Evolutionary conservation across 257 asterid genomes (phyloP).

Genomic region (Fraxinus quadrangulata): DNA sequence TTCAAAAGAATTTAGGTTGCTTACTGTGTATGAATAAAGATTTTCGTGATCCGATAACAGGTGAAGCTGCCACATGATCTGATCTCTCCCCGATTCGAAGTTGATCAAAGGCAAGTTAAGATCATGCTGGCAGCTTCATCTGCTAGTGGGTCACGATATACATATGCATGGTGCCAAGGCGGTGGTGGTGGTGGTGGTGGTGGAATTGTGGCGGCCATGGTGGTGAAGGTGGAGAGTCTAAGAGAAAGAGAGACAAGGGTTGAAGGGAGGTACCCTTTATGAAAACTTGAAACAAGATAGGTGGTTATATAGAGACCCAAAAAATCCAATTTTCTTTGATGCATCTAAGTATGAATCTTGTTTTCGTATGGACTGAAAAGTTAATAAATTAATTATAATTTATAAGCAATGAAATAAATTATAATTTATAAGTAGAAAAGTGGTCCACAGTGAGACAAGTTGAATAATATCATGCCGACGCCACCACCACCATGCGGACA

Average conservation of each 20-base stretch:
- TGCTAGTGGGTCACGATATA: slow-evolving; percentile 40
- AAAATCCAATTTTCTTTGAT: background rate
- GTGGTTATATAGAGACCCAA: slow-evolving; percentile 28
- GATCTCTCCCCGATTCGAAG: slow-evolving; percentile 25
- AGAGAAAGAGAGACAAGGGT: background rate
- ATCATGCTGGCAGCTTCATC: slow-evolving; percentile 82
- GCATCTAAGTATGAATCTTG: background rate
- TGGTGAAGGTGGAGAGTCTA: slow-evolving; percentile 2
- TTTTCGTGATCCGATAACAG: slow-evolving; percentile 38
- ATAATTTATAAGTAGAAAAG: slow-evolving; percentile 8
- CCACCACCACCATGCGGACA: slow-evolving; percentile 35
- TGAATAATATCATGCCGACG: slow-evolving; percentile 37
- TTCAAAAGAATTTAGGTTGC: background rate
- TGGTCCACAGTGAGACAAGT: slow-evolving; percentile 45
- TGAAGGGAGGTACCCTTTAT: background rate
- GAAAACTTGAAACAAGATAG: slow-evolving; percentile 16
- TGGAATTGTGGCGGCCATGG: background rate
- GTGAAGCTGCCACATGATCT: slow-evolving; percentile 55
- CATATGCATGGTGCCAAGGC: background rate
- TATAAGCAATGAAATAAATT: background rate
- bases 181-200: slow-evolving; percentile 8
- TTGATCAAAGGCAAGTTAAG: slow-evolving; percentile 37
- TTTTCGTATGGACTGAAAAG: background rate
- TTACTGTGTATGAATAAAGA: too few species aligned
- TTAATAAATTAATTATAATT: background rate